phyloP scores from a whole-genome alignment of 2,329 filamentous ascomycete genomes.

The Nothophoma quercina region DNA sequence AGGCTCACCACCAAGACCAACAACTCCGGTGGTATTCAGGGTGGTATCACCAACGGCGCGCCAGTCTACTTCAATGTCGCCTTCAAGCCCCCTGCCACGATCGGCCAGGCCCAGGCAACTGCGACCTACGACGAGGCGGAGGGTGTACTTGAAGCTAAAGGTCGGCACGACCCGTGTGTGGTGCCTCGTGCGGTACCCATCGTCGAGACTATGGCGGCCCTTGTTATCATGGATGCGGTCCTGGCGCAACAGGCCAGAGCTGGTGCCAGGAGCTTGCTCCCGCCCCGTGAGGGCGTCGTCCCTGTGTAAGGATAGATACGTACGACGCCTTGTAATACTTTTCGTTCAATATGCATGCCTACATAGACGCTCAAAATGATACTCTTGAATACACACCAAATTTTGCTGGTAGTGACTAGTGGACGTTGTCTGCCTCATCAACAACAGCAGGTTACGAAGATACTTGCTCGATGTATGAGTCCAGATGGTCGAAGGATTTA shows the following conservation, averaged over 20 bases:
- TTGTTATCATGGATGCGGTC: conserved; percentile 86
- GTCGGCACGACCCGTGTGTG: conserved; percentile 92
- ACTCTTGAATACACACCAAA: not conserved
- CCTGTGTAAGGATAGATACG: conserved; percentile 34
- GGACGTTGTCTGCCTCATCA: not conserved
- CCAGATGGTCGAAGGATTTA: not conserved
- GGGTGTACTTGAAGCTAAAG: conserved; percentile 86
- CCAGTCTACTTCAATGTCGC: conserved; percentile 93
- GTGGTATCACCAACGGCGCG: conserved; percentile 92
- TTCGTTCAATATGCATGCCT: not conserved
- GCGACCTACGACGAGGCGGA: conserved; percentile 78
- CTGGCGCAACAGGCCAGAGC: conserved; percentile 77
- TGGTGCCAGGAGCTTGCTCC: conserved; percentile 45
- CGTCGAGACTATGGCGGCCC: conserved; percentile 88
- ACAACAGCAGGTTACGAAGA: not conserved
- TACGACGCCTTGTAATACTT: not conserved
- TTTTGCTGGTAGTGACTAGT: not conserved
- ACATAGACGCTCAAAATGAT: not conserved
- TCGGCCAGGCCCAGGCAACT: conserved; percentile 86
- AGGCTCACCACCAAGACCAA: conserved; percentile 88
- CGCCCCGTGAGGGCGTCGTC: conserved; percentile 49
- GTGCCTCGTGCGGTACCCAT: conserved; percentile 87
- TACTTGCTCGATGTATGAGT: not conserved
- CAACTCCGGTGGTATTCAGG: conserved; percentile 93
- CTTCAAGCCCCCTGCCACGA: conserved; percentile 96